These are phyloP conservation scores for Protea cynaroides DNA, from an alignment of 164 flowering plant species.

Conservation along the genomic window DNA sequence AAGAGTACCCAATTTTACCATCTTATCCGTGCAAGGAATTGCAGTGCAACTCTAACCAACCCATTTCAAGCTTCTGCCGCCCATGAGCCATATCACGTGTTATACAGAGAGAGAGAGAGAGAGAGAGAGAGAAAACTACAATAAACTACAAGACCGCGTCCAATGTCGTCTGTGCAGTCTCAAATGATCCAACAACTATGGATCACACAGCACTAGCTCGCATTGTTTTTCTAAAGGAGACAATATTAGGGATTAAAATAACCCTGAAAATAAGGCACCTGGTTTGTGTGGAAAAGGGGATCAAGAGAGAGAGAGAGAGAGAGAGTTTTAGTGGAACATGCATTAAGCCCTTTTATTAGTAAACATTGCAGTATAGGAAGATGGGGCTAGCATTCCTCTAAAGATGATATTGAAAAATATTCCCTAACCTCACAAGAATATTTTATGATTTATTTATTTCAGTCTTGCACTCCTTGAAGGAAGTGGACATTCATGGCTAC, in stretches of 20 bases:
- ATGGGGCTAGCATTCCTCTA: too few relatives aligned
- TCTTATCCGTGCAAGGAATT: too few relatives aligned
- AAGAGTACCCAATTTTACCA: too few relatives aligned
- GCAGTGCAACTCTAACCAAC: too few relatives aligned
- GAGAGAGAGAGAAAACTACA: neutral
- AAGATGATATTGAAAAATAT: slow-evolving; percentile 5
- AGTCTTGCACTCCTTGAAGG: neutral
- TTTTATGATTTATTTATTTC: neutral
- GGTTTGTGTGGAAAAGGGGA: neutral
- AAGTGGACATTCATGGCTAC: neutral
- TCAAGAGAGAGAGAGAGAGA: too few relatives aligned
- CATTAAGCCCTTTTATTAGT: slow-evolving; percentile 6
- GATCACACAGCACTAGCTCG: neutral
- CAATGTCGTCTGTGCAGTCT: neutral
- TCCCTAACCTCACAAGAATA: neutral
- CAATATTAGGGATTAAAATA: neutral
- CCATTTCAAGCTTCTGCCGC: too few relatives aligned
- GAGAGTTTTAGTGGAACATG: slow-evolving; percentile 4
- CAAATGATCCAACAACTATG: neutral
- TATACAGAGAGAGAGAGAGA: neutral
- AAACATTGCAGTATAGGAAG: neutral
- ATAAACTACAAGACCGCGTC: neutral
- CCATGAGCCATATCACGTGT: too few relatives aligned
- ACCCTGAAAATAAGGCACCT: neutral
- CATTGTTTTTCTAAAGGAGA: neutral